These are phyloP conservation scores for Suillus bovinus DNA, from an alignment of 768 basidiomycete genomes.

Conservation along the genomic window DNA sequence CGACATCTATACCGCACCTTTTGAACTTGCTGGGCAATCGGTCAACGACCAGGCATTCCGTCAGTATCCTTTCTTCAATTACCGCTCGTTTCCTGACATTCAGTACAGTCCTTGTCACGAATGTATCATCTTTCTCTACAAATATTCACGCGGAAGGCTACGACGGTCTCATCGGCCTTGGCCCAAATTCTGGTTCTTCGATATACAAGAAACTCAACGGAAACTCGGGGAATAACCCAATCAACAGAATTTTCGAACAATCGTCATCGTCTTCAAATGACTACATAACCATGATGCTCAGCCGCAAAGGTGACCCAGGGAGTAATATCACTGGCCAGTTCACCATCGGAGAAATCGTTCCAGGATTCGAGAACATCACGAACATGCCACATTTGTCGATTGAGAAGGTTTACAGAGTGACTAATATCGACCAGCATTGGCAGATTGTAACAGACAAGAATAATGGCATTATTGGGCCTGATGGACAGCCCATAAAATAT, in stretches of 20 bases:
- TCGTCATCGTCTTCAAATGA: slow-evolving; percentile 52
- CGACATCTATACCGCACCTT: slow-evolving; percentile 50
- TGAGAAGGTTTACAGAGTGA: slow-evolving; percentile 58
- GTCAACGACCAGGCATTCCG: slow-evolving; percentile 68
- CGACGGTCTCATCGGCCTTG: slow-evolving; percentile 74
- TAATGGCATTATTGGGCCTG: slow-evolving; percentile 73
- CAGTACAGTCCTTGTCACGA: slow-evolving; percentile 56
- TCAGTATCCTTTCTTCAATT: slow-evolving; percentile 33
- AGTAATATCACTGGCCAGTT: slow-evolving; percentile 60
- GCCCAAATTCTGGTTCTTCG: slow-evolving; percentile 71
- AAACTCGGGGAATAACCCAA: slow-evolving; percentile 52
- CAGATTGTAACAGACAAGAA: slow-evolving; percentile 67
- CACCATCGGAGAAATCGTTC: slow-evolving; percentile 63
- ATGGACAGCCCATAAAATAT: slow-evolving; percentile 60
- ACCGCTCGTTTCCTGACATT: slow-evolving; percentile 3
- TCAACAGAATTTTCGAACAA: slow-evolving; percentile 66
- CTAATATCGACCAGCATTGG: slow-evolving; percentile 79
- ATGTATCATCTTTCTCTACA: slow-evolving; percentile 63
- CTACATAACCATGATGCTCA: slow-evolving; percentile 70
- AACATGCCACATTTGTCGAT: slow-evolving; percentile 66
- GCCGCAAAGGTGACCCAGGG: slow-evolving; percentile 54
- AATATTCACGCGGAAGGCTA: slow-evolving; percentile 62
- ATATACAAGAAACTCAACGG: slow-evolving; percentile 57
- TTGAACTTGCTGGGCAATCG: slow-evolving; percentile 56
- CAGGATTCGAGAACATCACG: slow-evolving; percentile 61